Conservation (phyloP, 2,329 filamentous ascomycete genomes). For the Trichoderma koningiopsis region DNA sequence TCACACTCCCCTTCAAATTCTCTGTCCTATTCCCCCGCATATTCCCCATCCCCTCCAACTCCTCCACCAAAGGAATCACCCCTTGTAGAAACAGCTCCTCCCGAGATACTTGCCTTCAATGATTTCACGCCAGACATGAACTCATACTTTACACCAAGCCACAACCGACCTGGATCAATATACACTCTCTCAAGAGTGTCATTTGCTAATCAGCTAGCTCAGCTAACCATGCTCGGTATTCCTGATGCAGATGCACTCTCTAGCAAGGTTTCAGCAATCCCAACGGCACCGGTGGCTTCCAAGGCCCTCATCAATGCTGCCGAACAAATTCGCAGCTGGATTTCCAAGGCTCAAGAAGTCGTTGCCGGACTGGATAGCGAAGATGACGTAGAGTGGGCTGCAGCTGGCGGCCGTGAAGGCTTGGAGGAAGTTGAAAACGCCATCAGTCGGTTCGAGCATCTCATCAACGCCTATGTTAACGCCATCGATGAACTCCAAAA, state of each 20-base stretch:
- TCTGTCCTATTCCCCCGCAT: constrained; percentile 11
- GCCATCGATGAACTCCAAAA: constrained; percentile 91
- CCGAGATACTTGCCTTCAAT: constrained; percentile 37
- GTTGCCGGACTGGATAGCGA: constrained; percentile 88
- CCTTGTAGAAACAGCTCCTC: constrained; percentile 23
- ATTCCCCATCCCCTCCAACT: constrained; percentile 37
- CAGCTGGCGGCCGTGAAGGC: constrained; percentile 79
- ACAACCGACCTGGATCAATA: constrained; percentile 78
- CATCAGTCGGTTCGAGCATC: constrained; percentile 79
- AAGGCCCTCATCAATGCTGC: constrained; percentile 83
- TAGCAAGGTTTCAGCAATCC: constrained; percentile 79
- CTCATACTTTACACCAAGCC: constrained; percentile 68
- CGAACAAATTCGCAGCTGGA: constrained; percentile 93
- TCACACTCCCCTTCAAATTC: constrained; percentile 6
- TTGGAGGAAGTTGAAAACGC: constrained; percentile 72
- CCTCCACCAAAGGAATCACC: constrained; percentile 47
- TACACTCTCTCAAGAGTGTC: constrained; percentile 91
- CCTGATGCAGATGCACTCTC: constrained; percentile 84
- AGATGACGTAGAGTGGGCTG: constrained; percentile 97
- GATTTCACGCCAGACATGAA: constrained; percentile 55
- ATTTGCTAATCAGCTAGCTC: constrained; percentile 89
- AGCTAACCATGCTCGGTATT: constrained; percentile 86
- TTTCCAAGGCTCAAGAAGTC: constrained; percentile 86
- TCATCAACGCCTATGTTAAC: constrained; percentile 89
- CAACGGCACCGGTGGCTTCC: constrained; percentile 80